Percentiles rank a stretch among this genome's conserved stretches.
These are phyloP conservation scores for Chaetomidium leptoderma DNA, from an alignment of 495 filamentous ascomycete species.

Conservation along the genomic window DNA sequence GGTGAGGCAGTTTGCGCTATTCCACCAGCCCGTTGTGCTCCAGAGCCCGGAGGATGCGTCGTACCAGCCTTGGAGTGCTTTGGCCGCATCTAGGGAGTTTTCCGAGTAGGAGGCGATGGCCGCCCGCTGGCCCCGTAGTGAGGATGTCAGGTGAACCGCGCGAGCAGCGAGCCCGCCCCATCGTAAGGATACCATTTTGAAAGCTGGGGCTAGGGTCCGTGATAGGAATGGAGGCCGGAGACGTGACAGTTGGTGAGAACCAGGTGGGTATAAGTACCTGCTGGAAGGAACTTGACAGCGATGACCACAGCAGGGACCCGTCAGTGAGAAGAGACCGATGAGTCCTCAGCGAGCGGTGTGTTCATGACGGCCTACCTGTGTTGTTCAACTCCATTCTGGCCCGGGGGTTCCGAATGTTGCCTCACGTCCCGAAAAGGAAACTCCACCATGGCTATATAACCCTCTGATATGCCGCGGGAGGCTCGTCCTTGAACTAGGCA, in stretches of 20 bases:
- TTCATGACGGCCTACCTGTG: neutral
- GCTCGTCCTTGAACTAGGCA: neutral
- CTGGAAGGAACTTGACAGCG: neutral
- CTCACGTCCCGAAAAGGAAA: conserved; percentile 6
- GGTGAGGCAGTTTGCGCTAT: conserved; percentile 65
- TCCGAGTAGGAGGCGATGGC: conserved; percentile 27
- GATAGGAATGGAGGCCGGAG: neutral
- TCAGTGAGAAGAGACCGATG: neutral
- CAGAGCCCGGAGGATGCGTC: conserved; percentile 58
- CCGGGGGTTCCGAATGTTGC: neutral
- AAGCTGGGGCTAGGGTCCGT: neutral
- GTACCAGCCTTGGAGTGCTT: conserved; percentile 60
- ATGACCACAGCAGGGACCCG: neutral
- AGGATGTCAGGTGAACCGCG: conserved; percentile 36
- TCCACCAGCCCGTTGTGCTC: conserved; percentile 71
- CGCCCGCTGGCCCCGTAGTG: conserved; percentile 21
- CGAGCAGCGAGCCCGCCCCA: conserved; percentile 38
- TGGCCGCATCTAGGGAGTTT: conserved; percentile 45
- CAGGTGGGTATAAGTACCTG: conserved; percentile 6
- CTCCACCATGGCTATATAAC: neutral
- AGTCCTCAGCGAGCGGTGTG: neutral
- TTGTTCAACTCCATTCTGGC: neutral
- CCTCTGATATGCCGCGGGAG: neutral
- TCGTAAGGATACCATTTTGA: conserved; percentile 31
- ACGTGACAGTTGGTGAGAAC: neutral